Evolutionary conservation across 176 grass and related monocot species (phyloP), one percentile per base, ranked within the genome.

Genomic region (Canna indica): DNA sequence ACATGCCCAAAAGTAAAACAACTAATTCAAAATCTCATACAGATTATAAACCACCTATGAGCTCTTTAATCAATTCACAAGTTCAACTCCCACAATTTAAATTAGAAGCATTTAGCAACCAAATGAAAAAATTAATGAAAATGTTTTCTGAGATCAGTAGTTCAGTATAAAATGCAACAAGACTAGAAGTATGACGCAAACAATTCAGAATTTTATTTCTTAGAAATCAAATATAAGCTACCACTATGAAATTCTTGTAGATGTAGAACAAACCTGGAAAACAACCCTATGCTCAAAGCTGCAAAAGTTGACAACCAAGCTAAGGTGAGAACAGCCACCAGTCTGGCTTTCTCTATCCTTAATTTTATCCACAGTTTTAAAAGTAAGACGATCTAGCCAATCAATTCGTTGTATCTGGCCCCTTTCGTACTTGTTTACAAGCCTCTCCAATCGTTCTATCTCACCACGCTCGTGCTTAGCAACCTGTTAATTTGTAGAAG

Each of bases 341-440:
- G 27, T 82, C 57, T 72, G 68, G 33, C 64, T 76, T 59, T 86
- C 78, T 73, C 83, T 97, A 65, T 92, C 90, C 80, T 87, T 93
- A 48, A 88, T 77, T 83, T 87, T 84, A 24, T 97, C 89, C 44
- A 92, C 67, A 34, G 94, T 79, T 76, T 86, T 85, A 72, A 97
- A 92, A 59, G 89, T 47, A 76, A 97, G 80, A 68, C 86, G 88
- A 77, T 99, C 94, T 25, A 99, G 73, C 89, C 94, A 99, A 87
- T 93, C 94, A 6, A 99, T 82, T 65, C 82, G 86, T 0, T 90
- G 94, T 82, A 93, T 90, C 74, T 93, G 94, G 12, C 89, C 94
- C 75, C 94, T 87, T 76, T 93, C 94, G 38, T 99, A 89, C 59
- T 90, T 99, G 86, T 99, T 99, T 44, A 90, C 86, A 54, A 99